Percentiles rank a stretch among this genome's conserved stretches.
Conservation (phyloP, 106 monocot genomes). For the Hemerocallis citrina region DNA sequence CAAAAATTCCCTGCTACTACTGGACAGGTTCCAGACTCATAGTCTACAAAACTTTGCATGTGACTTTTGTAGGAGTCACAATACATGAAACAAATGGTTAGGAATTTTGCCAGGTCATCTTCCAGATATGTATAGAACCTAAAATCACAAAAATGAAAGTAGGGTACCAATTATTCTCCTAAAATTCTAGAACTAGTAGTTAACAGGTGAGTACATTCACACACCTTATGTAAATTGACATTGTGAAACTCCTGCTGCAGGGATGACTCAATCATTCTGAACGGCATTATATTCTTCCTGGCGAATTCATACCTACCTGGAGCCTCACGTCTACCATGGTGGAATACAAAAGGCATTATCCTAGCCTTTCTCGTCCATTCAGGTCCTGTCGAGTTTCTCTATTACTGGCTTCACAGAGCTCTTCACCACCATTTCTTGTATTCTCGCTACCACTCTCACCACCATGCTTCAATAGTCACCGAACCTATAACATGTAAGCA, state of each 20-base stretch:
- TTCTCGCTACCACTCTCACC: conserved; percentile 94
- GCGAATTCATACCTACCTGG: conserved; percentile 13
- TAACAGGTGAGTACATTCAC: too few relatives aligned
- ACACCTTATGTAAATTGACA: too few relatives aligned
- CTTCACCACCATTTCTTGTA: conserved; percentile 94
- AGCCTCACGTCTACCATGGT: conserved; percentile 22
- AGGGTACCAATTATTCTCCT: too few relatives aligned
- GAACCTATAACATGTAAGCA: conserved; percentile 87
- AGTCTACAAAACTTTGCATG: too few relatives aligned
- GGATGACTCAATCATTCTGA: conserved; percentile 80
- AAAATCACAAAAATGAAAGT: too few relatives aligned
- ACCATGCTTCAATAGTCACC: conserved; percentile 88
- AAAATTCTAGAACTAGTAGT: too few relatives aligned
- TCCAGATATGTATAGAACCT: too few relatives aligned
- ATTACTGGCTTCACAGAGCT: conserved; percentile 94
- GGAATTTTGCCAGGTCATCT: too few relatives aligned
- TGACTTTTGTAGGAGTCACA: too few relatives aligned
- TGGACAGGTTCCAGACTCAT: too few relatives aligned
- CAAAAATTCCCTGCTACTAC: too few relatives aligned
- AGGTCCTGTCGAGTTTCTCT: conserved; percentile 90
- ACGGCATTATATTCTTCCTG: conserved; percentile 41
- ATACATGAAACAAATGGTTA: too few relatives aligned
- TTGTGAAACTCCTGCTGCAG: conserved; percentile 35
- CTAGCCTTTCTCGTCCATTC: conserved; percentile 37
- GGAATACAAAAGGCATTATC: conserved; percentile 46